These are phyloP conservation scores for Colletotrichum destructivum DNA, from an alignment of 2,329 filamentous ascomycete species.

Conservation along the genomic window DNA sequence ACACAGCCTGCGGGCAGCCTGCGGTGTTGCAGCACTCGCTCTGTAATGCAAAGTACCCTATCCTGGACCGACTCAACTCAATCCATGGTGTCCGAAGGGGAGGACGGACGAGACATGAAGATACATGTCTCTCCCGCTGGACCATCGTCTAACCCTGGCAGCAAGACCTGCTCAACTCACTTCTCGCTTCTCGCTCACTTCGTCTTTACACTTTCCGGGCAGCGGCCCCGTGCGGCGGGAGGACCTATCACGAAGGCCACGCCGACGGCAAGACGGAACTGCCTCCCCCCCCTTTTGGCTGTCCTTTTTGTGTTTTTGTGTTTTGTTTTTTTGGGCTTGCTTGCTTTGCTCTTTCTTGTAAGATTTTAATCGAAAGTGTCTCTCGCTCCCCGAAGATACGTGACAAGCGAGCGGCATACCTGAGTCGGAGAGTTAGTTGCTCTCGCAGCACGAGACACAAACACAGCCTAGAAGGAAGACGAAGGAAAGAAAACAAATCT, in stretches of 20 bases:
- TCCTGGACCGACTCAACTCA: constrained; percentile 30
- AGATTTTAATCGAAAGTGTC: background rate
- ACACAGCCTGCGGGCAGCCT: constrained; percentile 9
- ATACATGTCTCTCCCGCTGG: constrained; percentile 8
- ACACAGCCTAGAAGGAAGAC: background rate
- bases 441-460: background rate
- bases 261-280: background rate
- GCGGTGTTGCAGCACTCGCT: constrained; percentile 2
- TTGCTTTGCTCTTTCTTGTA: background rate
- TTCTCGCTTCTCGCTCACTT: background rate
- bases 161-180: constrained; percentile 1
- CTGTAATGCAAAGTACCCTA: constrained; percentile 14
- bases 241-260: constrained; percentile 12
- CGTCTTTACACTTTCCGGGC: constrained; percentile 15
- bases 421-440: background rate
- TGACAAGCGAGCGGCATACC: background rate
- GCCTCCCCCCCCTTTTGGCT: background rate
- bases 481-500: background rate
- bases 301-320: background rate
- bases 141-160: background rate
- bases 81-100: constrained; percentile 19
- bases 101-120: background rate
- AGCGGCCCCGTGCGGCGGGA: constrained; percentile 22
- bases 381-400: background rate
- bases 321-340: background rate